A percentile compares a stretch with the other conserved stretches of the same genome.
These are phyloP conservation scores for Cytospora mali DNA, from an alignment of 2,329 filamentous ascomycete species.

Conservation along the genomic window DNA sequence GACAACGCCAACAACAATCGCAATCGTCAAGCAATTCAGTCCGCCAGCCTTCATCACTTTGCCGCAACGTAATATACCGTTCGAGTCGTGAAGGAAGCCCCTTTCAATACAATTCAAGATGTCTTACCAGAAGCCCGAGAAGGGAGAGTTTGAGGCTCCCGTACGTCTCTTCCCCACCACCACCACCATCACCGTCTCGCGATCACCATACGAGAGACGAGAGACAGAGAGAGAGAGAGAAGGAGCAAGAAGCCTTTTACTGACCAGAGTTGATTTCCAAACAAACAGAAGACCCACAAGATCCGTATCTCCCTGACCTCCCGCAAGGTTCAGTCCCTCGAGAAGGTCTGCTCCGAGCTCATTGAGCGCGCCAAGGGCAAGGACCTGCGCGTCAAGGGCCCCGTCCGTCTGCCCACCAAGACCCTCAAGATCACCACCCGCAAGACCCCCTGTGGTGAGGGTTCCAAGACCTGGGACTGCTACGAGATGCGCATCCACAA, in stretches of 20 bases:
- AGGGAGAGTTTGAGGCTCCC: slow-evolving; percentile 88
- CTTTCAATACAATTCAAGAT: slow-evolving; percentile 59
- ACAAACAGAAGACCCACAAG: slow-evolving; percentile 82
- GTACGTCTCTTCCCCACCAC: slow-evolving; percentile 51
- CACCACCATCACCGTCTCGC: too few species aligned
- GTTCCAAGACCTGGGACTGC: slow-evolving; percentile 99
- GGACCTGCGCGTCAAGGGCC: slow-evolving; percentile 97
- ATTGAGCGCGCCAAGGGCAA: slow-evolving; percentile 98
- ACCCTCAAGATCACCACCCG: slow-evolving; percentile 94
- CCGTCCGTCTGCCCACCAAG: slow-evolving; percentile 97
- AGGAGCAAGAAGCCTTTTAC: too few species aligned
- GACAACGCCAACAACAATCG: slow-evolving; percentile 5
- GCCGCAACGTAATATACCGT: slow-evolving; percentile 66
- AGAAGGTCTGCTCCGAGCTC: slow-evolving; percentile 98
- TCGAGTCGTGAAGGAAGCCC: slow-evolving; percentile 78
- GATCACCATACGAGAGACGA: too few species aligned
- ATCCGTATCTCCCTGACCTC: slow-evolving; percentile 97
- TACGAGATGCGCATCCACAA: slow-evolving; percentile 99
- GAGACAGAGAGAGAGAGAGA: neutral
- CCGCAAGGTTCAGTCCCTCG: slow-evolving; percentile 91
- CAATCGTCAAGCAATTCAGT: slow-evolving; percentile 29
- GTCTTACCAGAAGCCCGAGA: slow-evolving; percentile 95
- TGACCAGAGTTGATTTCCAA: slow-evolving; percentile 3
- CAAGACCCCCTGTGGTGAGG: slow-evolving; percentile 99
- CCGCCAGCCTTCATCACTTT: slow-evolving; percentile 71